Base-by-base conservation (phyloP, 257 asterid species). In the Henckelia pumila region DNA sequence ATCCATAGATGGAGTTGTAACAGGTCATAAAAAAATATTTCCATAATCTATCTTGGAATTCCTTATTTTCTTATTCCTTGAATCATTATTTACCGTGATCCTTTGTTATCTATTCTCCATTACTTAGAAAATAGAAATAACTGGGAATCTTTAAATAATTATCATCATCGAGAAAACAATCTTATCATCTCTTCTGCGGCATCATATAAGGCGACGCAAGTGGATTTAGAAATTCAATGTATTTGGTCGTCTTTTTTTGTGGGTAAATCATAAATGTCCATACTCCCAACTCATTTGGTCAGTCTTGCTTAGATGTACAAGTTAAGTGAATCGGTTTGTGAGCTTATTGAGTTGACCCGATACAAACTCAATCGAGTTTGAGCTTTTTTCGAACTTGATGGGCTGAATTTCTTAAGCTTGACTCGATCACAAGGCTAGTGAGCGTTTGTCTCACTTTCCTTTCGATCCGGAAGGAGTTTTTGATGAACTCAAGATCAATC, bases 41-140 rank as follows among this genome's bases (percentile, higher is more conserved):
- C 61, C 66, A 64, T 71, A 64, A 53, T 74, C 76, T 76, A 73
- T 79, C 52, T 72, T 37, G 65, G 66, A 65, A 67, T 59, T 67
- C 66, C 14, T 50, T 19, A 55, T 64, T 40, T 69, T 55, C 61
- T 55, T 37, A 63, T 59, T 59, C 17, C 37, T 56, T 62, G 57
- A 3, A 52, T 71, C 61, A 33, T 49, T 71, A 17, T 26, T 59
- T 70, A 30, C 30, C 14, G 6, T 26, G 52, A 9, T 35, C 55
- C 20, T 47, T 47, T 8, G 35, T 30, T 3, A 16, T 5, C 53
- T 16, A 16, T 44, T 44, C 16, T 40, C n/a, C 50, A 40, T 40
- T 35, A 11, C 50, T 11, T 40, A 3, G 3, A 37, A 37, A 37
- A 2, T 40, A 3, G 3, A 37, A 37, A 37, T 37, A 37, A 0